Conservation (phyloP, 306 rosid species). For the Fagus sylvatica region DNA sequence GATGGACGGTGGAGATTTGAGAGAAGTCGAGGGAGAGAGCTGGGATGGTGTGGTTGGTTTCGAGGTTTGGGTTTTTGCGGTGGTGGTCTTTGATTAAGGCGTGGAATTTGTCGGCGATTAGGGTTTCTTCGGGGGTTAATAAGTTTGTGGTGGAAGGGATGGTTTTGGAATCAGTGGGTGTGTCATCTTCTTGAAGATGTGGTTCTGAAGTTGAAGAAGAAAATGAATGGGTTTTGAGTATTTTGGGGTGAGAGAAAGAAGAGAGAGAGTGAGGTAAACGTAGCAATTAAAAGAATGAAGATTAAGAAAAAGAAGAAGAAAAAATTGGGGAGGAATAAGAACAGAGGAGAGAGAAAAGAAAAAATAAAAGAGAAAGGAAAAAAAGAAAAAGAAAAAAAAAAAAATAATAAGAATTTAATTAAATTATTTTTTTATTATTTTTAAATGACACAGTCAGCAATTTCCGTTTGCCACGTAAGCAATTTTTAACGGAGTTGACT, state of each 20-base stretch:
- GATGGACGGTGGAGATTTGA: constrained; percentile 37
- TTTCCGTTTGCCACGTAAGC: too few species aligned
- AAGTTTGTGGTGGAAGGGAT: constrained; percentile 1
- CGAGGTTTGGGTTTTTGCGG: constrained; percentile 65
- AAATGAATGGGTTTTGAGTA: constrained; percentile 27
- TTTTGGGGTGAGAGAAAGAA: constrained; percentile 23
- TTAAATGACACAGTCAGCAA: too few species aligned
- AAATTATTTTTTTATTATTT: too few species aligned
- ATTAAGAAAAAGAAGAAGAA: too few species aligned
- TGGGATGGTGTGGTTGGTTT: constrained; percentile 52
- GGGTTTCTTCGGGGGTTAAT: constrained; percentile 55
- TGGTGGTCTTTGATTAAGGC: constrained; percentile 70
- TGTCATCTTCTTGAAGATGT: constrained; percentile 24
- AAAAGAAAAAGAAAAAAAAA: too few species aligned
- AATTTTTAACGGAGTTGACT: too few species aligned
- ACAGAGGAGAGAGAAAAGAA: too few species aligned
- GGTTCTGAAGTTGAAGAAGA: constrained; percentile 45
- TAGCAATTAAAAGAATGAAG: too few species aligned
- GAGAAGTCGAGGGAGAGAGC: constrained; percentile 60
- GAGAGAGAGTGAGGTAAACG: constrained; percentile 33
- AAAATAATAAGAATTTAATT: too few species aligned
- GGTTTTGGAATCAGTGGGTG: constrained; percentile 17
- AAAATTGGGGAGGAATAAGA: too few species aligned
- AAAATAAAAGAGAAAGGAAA: too few species aligned
- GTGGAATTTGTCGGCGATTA: constrained; percentile 51